A percentile compares a stretch with the other conserved stretches of the same genome.
Evolutionary conservation across 371 early-diverging fungal genomes (phyloP).

Genomic region (Phascolomyces articulosus): DNA sequence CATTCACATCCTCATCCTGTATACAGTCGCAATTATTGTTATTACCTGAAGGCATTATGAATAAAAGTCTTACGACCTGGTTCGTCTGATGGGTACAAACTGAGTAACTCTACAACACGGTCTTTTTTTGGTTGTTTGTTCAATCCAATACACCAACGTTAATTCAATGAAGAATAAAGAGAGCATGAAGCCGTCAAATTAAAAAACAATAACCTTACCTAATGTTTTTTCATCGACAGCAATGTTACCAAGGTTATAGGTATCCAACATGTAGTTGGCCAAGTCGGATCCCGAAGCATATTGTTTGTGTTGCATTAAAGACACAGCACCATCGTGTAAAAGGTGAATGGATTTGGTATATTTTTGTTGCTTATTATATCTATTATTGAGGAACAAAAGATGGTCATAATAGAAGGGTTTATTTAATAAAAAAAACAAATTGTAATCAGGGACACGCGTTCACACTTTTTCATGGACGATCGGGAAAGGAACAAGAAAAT

Average conservation of each 20-base stretch:
- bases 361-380: conserved; percentile 86
- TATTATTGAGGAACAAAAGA: conserved; percentile 17
- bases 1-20: neutral
- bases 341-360: conserved; percentile 77
- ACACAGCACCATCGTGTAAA: conserved; percentile 75
- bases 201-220: conserved; percentile 42
- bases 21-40: neutral
- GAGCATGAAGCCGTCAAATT: too few species aligned
- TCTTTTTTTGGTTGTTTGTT: too few species aligned
- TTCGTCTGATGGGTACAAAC: conserved; percentile 41
- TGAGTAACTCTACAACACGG: conserved; percentile 61
- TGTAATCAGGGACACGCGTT: neutral
- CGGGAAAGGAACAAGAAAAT: too few species aligned
- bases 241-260: conserved; percentile 72
- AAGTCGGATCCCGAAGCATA: conserved; percentile 87
- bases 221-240: conserved; percentile 74
- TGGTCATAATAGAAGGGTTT: too few species aligned
- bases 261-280: conserved; percentile 77
- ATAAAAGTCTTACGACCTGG: conserved; percentile 50
- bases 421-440: neutral
- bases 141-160: too few species aligned
- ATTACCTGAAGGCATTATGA: conserved; percentile 48
- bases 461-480: neutral
- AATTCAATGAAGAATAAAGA: neutral
- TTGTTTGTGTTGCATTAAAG: conserved; percentile 81